Base-by-base conservation (phyloP, 192 early-diverging fungal species). In the Dimargaris xerosporica region DNA sequence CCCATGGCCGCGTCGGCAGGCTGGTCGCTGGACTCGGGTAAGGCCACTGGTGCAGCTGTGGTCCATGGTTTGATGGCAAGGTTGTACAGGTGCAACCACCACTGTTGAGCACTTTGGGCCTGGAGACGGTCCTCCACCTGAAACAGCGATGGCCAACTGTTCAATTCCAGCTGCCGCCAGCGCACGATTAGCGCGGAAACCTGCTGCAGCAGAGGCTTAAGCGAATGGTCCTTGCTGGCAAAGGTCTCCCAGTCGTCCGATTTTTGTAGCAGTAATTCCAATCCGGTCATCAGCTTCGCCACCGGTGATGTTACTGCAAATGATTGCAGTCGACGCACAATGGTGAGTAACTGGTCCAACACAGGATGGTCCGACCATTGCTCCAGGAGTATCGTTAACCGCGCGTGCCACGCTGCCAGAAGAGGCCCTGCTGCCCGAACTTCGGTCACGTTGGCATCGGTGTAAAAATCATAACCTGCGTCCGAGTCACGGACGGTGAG, bases 201-300 rank as follows among this genome's bases (percentile, higher is more conserved):
- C 15, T 85, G 81, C 10, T 85, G 80, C 56, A 85, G 80, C 45
- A 84, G 76, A 31, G 70, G 66, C 44, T 84, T 79, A 34, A 97
- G 63, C 10, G 91, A 90, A 28, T 88, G 83, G 25, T 90, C 86
- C 19, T 80, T 72, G 63, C 83, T 83, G 12, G 94, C 91, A 62
- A 90, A 92, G 16, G 81, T 70, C 71, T 97, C 83, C 96, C 96
- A 99, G 67, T 97, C 94, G 70, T 93, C 84, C 19, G 89, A 88
- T 54, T 91, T 90, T 62, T 83, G 78, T 21, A 97, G 69, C 19
- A 99, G 73, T 56, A 90, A 67, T 70, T 99, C 96, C 58, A 97
- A 58, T 34, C 89, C 93, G 7, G 91, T 84, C 41, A 99, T 65
- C 25, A 95, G 78, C 73, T 93, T 94, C 66, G 93, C 89, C 44